phyloP scores from a whole-genome alignment of 345 rosid genomes.

The Boechera stricta region DNA sequence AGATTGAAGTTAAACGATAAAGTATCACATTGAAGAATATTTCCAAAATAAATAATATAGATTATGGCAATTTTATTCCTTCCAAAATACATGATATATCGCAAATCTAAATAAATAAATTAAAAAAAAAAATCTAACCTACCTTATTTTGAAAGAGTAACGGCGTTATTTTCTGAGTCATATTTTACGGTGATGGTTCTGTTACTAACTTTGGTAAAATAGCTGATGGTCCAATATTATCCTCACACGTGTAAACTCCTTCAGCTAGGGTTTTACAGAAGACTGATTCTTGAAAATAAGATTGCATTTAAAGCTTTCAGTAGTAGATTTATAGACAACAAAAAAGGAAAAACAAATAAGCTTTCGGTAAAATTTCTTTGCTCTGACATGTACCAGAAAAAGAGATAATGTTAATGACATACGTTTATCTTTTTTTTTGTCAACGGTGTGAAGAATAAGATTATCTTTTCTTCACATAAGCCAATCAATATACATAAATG shows the following conservation, averaged over 20 bases:
- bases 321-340: not conserved
- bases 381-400: constrained; percentile 6
- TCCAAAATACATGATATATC: not conserved
- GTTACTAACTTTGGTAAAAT: not conserved
- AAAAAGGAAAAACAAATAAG: not conserved
- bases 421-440: constrained; percentile 14
- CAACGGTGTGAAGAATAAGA: not conserved
- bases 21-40: too few relatives aligned
- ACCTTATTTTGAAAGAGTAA: not conserved
- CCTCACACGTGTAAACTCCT: not conserved
- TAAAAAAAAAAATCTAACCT: too few relatives aligned
- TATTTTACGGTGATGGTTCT: not conserved
- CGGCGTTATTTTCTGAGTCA: not conserved
- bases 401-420: not conserved
- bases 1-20: too few relatives aligned
- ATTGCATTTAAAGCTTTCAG: not conserved
- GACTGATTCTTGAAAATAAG: constrained; percentile 8
- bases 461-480: not conserved
- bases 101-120: too few relatives aligned
- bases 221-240: not conserved
- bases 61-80: not conserved
- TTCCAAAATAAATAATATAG: not conserved
- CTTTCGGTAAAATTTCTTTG: constrained; percentile 14
- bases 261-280: not conserved
- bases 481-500: not conserved